Evolutionary conservation across 2,329 filamentous ascomycete genomes (phyloP).

Genomic region (Epichloe typhina): DNA sequence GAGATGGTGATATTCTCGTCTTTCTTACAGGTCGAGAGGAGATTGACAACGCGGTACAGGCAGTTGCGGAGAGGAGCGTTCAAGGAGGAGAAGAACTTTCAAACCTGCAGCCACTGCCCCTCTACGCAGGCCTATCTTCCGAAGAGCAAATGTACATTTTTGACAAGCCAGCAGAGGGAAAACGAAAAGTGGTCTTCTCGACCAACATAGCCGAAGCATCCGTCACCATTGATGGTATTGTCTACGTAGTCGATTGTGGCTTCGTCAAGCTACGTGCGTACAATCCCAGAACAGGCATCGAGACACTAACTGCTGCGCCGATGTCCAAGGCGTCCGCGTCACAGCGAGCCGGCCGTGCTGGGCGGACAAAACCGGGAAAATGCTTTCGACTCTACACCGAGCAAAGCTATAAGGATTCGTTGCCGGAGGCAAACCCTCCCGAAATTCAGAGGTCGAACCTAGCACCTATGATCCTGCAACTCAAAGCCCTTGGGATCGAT

Average conservation of each 20-base stretch:
- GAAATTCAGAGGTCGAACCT: conserved; percentile 91
- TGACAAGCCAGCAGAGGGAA: conserved; percentile 67
- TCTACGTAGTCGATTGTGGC: conserved; percentile 81
- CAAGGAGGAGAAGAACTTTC: conserved; percentile 32
- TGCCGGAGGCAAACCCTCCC: conserved; percentile 64
- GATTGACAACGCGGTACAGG: conserved; percentile 71
- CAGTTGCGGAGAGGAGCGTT: conserved; percentile 58
- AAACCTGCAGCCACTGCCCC: conserved; percentile 41
- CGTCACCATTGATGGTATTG: conserved; percentile 84
- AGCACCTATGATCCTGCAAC: conserved; percentile 74
- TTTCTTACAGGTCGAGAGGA: conserved; percentile 91
- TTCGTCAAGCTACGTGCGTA: conserved; percentile 85
- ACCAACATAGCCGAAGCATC: conserved; percentile 97
- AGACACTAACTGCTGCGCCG: conserved; percentile 68
- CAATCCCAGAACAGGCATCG: conserved; percentile 73
- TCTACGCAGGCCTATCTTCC: conserved; percentile 79
- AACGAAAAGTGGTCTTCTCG: conserved; percentile 79
- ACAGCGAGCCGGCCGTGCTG: conserved; percentile 80
- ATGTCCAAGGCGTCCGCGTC: conserved; percentile 87
- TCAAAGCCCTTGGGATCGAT: conserved; percentile 90
- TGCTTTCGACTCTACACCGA: conserved; percentile 91
- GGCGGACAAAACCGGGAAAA: conserved; percentile 79
- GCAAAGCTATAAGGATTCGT: conserved; percentile 40
- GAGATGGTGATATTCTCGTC: conserved; percentile 74
- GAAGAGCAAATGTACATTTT: conserved; percentile 96